These are phyloP conservation scores for Picocystis sp. DNA, from an alignment of 163 green algal species.

Conservation along the genomic window DNA sequence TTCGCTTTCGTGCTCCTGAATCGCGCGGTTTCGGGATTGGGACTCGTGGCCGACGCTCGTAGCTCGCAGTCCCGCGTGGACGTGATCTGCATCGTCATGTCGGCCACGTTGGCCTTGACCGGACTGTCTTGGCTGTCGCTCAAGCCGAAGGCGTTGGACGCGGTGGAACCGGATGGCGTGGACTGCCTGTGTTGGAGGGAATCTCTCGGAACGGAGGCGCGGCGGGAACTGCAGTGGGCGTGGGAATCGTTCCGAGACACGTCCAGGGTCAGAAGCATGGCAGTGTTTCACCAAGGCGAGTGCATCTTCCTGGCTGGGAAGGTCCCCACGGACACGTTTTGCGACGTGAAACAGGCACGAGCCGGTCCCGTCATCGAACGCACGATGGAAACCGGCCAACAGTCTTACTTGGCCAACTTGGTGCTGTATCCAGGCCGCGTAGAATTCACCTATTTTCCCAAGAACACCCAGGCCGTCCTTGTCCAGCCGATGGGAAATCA, in stretches of 20 bases:
- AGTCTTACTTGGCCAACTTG: conserved; percentile 71
- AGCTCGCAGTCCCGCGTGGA: conserved; percentile 61
- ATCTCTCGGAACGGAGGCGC: too few species aligned
- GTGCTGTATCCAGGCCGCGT: conserved; percentile 52
- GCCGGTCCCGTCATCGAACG: conserved; percentile 35
- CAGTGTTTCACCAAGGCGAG: conserved; percentile 18
- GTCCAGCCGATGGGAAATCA: conserved; percentile 46
- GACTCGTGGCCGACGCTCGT: conserved; percentile 50
- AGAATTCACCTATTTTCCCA: conserved; percentile 63
- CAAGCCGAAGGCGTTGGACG: conserved; percentile 6
- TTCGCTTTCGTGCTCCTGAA: conserved; percentile 48
- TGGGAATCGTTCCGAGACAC: too few species aligned
- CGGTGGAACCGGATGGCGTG: background rate
- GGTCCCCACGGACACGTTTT: background rate
- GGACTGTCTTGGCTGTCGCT: conserved; percentile 64
- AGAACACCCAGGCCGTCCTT: conserved; percentile 47
- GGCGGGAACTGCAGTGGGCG: too few species aligned
- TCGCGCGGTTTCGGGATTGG: conserved; percentile 43
- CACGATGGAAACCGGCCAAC: conserved; percentile 32
- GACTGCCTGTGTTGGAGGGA: too few species aligned
- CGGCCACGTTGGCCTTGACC: conserved; percentile 55
- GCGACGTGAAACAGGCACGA: conserved; percentile 8
- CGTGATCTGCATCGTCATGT: conserved; percentile 57
- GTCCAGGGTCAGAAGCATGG: background rate
- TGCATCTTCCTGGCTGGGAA: conserved; percentile 11